Base-by-base conservation (phyloP, 768 basidiomycete species). In the Pisolithus microcarpus region DNA sequence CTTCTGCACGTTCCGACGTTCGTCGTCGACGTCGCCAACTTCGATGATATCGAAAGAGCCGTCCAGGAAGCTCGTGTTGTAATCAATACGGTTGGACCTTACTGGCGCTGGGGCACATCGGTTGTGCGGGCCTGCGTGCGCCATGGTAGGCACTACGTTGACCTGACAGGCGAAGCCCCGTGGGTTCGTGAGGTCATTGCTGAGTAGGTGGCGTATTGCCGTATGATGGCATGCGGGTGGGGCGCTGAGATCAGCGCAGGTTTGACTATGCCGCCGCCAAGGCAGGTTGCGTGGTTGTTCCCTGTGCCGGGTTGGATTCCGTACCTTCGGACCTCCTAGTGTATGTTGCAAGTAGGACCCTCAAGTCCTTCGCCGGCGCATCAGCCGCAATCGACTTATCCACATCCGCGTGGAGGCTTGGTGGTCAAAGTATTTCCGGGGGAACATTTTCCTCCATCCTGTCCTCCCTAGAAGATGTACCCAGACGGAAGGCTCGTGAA, bases 121-220 rank as follows among this genome's bases (percentile, higher is more conserved):
- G 83, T 92, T 11, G 86, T 91, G 18, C 87, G 79, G 51, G 84
- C 86, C 4, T 95, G 92, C 55, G 86, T 84, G 5, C 70, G 70
- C 34, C 70, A 85, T 52, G 84, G 87, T 5, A 77, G 80, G 7
- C 90, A 94, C 66, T 95, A 95, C 63, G 81, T 91, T 24, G 93
- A 97, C 66, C 71, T 93, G 31, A 81, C 85, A 2, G 85, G 87
- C 7, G 91, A 94, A 64, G 67, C 75, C 0, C 68, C 72, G 3
- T 92, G 84, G 81, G 75, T 86, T 43, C 70, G 68, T 53, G 69
- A 80, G 13, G 83, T 90, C 46, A 80, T 89, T 43, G 31, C 68
- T 26, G 62, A 76, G 85, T 81, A 56, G 59, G 81, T 70, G 30
- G 23, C 19, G n/a, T 47, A 19, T 38, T 36, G 6, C 7, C 13